Base-by-base conservation (phyloP, 2,329 filamentous ascomycete genomes). In the Calonectria fujianensis region DNA sequence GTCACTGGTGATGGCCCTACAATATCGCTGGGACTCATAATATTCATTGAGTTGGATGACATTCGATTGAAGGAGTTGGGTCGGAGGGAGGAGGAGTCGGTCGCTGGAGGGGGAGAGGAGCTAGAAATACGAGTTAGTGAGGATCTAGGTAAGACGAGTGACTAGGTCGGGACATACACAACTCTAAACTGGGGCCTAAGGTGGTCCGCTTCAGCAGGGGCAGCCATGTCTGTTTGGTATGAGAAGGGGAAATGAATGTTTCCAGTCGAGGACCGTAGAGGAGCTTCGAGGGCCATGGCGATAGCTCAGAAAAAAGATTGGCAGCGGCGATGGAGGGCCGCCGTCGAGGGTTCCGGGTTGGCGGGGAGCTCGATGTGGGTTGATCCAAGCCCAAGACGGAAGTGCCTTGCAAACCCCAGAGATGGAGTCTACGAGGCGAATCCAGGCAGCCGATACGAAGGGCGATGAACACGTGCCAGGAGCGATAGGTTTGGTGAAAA, bases 1-100 rank as follows among this genome's bases (percentile, higher is more conserved):
- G 95, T 96, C 31, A 96, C 94, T 10, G 95, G 95, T 24, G 95
- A 96, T 13, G 95, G 95, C 51, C 95, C 94, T 69, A 96, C 93
- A 78, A 93, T 91, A 79, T 94, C 92, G 82, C 90, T 93, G 75
- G 93, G 89, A 85, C 92, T 90, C 84, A 91, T 86, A 41, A 92
- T 79, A 82, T 91, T 84, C 88, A 93, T 88, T 51, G 78, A 75
- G 39, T 85, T 88, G 51, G 90, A 89, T 45, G 87, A 84, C 31
- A 89, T 82, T 64, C 88, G 86, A 74, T 88, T 84, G 66, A 87
- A 86, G 37, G 89, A 89, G 76, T 85, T 85, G 32, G 91, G 90
- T 73, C 88, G 90, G 35, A 91, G 88, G 50, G 87, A 88, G 74
- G 86, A 85, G 45, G 86, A 87, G 76, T 91, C 87, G 76, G 83